Conservation (phyloP, 768 basidiomycete genomes). For the Tulasnella sp. region DNA sequence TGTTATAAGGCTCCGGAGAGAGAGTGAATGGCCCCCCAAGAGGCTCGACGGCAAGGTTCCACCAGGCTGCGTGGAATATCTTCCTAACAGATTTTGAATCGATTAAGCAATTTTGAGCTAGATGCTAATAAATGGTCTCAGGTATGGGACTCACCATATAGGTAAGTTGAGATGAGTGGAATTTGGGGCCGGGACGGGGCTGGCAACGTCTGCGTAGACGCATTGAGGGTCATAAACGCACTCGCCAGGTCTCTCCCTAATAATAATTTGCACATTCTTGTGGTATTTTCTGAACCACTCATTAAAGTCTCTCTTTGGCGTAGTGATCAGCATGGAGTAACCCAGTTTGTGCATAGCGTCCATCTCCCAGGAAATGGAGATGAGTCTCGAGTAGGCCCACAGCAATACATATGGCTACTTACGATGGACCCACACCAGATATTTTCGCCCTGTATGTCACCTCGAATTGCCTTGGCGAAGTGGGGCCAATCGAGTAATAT, state of each 20-base stretch:
- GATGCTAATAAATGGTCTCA: background rate
- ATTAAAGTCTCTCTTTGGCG: background rate
- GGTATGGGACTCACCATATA: background rate
- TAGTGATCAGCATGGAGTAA: constrained; percentile 15
- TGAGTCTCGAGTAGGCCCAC: background rate
- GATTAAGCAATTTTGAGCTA: too few relatives aligned
- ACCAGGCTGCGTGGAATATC: constrained; percentile 14
- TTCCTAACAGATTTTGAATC: constrained; percentile 7
- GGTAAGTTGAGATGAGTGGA: constrained; percentile 11
- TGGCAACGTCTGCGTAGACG: background rate
- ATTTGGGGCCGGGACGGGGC: background rate
- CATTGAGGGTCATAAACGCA: background rate
- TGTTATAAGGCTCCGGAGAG: constrained; percentile 20
- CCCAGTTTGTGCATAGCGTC: constrained; percentile 9
- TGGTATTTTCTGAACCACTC: background rate
- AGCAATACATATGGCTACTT: background rate
- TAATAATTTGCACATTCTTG: constrained; percentile 1
- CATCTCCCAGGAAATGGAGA: background rate
- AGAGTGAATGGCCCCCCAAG: constrained; percentile 23
- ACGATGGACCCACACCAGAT: constrained; percentile 24
- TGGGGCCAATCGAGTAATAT: constrained; percentile 9
- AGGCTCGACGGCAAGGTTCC: constrained; percentile 7
- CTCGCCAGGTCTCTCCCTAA: background rate
- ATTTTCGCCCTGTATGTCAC: constrained; percentile 6
- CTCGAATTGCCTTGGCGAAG: background rate